Percentiles rank a stretch among this genome's conserved stretches.
These are phyloP conservation scores for Nitzschia sp. DNA, from an alignment of 108 stramenopile genomes.

Conservation along the genomic window DNA sequence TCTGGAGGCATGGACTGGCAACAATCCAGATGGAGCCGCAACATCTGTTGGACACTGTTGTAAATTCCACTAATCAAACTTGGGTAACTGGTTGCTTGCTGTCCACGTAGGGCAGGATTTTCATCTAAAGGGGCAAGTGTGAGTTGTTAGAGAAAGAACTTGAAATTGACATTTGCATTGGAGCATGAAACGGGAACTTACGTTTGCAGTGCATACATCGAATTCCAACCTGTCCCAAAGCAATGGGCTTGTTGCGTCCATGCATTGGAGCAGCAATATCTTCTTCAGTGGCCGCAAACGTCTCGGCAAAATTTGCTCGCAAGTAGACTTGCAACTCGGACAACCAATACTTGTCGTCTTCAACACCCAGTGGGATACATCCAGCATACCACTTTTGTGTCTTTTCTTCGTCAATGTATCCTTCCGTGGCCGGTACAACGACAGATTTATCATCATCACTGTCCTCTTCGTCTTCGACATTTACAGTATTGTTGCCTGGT, in stretches of 20 bases:
- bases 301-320: conserved; percentile 77
- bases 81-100: conserved; percentile 76
- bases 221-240: conserved; percentile 83
- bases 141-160: conserved; percentile 1
- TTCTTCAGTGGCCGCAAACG: conserved; percentile 73
- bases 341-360: conserved; percentile 84
- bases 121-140: conserved; percentile 30
- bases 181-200: conserved; percentile 22
- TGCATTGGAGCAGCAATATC: conserved; percentile 78
- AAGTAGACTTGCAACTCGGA: conserved; percentile 82
- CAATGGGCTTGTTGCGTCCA: conserved; percentile 86
- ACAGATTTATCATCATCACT: conserved; percentile 7
- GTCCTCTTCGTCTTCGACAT: not conserved
- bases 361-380: conserved; percentile 62
- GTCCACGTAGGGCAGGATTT: conserved; percentile 57
- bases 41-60: conserved; percentile 87
- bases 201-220: conserved; percentile 82
- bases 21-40: conserved; percentile 73
- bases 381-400: conserved; percentile 53
- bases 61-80: conserved; percentile 80
- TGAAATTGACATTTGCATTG: not conserved
- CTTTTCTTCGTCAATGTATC: not conserved
- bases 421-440: conserved; percentile 4
- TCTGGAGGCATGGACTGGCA: conserved; percentile 66
- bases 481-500: not conserved